Evolutionary conservation across 805 yeast genomes (phyloP), one percentile per base, ranked within the genome.

Genomic region (Kluyveromyces lactis): DNA sequence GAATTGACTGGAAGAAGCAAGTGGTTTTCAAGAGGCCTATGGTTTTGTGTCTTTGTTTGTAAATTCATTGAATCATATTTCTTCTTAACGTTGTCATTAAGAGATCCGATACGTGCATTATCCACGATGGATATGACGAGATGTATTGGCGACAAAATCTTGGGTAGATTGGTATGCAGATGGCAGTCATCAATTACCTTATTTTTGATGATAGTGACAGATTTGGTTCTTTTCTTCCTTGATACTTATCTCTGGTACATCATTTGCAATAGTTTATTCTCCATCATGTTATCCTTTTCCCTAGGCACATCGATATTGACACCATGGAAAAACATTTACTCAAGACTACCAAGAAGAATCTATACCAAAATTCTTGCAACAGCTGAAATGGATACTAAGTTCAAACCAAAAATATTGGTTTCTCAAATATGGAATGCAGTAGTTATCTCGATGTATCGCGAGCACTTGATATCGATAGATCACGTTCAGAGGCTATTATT

Each of bases 201-300:
- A 13, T 52, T 54, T 0, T 60, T 81, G 43, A 67, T 84, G 48
- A 53, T 73, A 13, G 29, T 75, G 9, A 78, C 87, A 0, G 89
- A 83, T 53, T 59, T 81, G 46, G 70, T 79, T 0, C 62, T 85
- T 31, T 85, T 84, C 57, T 81, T 82, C 48, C 69, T 85, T 40
- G 95, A 85, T 49, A 84, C 95, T 0, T 85, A 85, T 50, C 63
- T 85, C 13, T 85, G 95, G 95, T 85, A 83, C 50, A 84, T 85
- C 42, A 69, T 85, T 29, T 81, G 90, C 75, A 84, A 79, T 52
- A 80, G 92, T 0, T 52, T 74, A 0, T 80, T 82, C 41, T 84
- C 94, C 0, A 80, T 84, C 4, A 69, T 79, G 40, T 65, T 84
- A 4, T 81, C 92, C 0, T 70, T 80, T 46, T 76, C 80, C 31